Base-by-base conservation (phyloP, 768 basidiomycete genomes). In the Collybia sp. region DNA sequence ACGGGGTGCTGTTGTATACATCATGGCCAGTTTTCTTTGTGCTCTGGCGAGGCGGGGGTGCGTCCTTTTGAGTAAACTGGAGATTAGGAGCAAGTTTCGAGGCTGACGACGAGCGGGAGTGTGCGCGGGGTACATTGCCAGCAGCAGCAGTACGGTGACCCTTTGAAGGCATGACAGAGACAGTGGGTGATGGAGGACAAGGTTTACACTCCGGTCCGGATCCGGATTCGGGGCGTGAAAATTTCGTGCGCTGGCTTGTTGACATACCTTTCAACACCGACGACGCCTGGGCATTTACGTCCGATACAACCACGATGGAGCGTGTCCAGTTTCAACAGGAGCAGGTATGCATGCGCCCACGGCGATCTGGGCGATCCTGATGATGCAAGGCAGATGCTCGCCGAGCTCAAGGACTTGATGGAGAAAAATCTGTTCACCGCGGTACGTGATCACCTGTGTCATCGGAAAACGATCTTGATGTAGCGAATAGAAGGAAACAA, bases 301-400 rank as follows among this genome's bases (percentile, higher is more conserved):
- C 53, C 51, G 53, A 15, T 45, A 40, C 40, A 47, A n/a, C 44
- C 54, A 65, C 17, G 49, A 94, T 97, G 93, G 93, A 97, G 76
- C 79, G 90, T 53, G 93, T 95, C 0, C 88, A 95, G 48, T 94
- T 86, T 57, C 83, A 94, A 66, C 88, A 94, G 65, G 93, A 95
- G 82, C 85, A 89, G 82, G 84, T 77, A 46, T 42, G 70, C 46
- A 19, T 44, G 40, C 45, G 32, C 12, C 12, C 10, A 37, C 9
- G 5, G 30, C 31, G 25, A 25, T 38, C 13, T 34, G 13, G 30
- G 12, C 39, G 42, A 20, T 52, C 33, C 45, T 5, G n/a, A 19
- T 33, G 46, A 55, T 51, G 49, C 47, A 18, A 30, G 8, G 34
- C 39, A 88, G 80, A 94, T 93, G 83, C 88, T 95, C 80, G 80